Base-by-base conservation (phyloP, 345 rosid species). In the Melaleuca alternifolia region DNA sequence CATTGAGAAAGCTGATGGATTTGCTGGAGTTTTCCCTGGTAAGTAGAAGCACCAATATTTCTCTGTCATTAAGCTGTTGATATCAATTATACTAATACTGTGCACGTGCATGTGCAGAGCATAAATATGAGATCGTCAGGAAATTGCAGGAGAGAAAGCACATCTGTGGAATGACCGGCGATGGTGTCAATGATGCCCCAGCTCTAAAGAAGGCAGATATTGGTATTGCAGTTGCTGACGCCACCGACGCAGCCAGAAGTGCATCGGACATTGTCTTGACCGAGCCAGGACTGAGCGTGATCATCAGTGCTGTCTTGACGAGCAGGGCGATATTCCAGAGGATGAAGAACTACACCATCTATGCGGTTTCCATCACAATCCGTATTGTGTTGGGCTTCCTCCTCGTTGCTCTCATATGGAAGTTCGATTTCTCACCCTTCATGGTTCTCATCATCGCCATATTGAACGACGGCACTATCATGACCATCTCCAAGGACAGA, bases 341-440 rank as follows among this genome's bases (percentile, higher is more conserved):
- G 89, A 95, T 95, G 98, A 95, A 95, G 92, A 95, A 95, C 93
- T 95, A 95, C 95, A 95, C 97, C 81, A 95, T 95, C 83, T 94
- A 95, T 65, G 98, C 97, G 1, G 97, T 95, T 77, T 95, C 98
- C 76, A 95, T 95, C 88, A 95, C 98, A 50, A 95, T 94, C 54
- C 96, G 98, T 88, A 93, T 95, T 62, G 97, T 95, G 88, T 62
- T 95, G 37, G 98, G 98, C 46, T 95, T 95, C 92, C 85, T 95
- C 91, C 94, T 95, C 26, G 87, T 95, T 48, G 96, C 97, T 86
- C 92, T 95, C 54, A 91, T 93, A 62, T 95, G 97, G 98, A 88
- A 91, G 90, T 95, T 95, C 20, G 97, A 95, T 79, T 94, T 95
- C 90, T 91, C 98, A 8, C 97, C 98, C 20, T 95, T 95, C 93